Base-by-base conservation (phyloP, 257 asterid species). In the Solanum rostratum region DNA sequence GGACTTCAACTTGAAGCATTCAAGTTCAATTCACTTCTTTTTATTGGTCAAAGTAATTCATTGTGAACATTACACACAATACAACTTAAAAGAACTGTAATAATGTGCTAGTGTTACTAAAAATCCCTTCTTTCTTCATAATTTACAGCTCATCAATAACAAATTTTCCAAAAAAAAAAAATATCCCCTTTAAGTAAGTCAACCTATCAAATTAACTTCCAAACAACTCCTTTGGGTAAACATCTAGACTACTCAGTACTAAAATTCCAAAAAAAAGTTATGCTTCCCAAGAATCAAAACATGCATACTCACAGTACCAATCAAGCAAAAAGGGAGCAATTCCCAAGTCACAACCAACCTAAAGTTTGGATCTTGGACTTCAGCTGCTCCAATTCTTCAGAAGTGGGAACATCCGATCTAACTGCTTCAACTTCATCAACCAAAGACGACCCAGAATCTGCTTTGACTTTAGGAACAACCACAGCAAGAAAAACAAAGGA, bases 281-380 rank as follows among this genome's bases (percentile, higher is more conserved):
- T 22, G 60, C 27, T 22, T 33, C 69, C 24, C 12, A 0, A 29
- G 8, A 33, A 55, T 20, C 70, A 83, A 39, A 46, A 79, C 83
- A 30, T 49, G 27, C 53, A 49, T 2, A 29, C 57, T 43, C 57
- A 27, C 19, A 52, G 16, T 20, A 62, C 57, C 45, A 57, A 63
- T 9, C 29, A 52, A 27, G 85, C 52, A 80, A 86, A 39, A 55
- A 24, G 29, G 82, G 79, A 57, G 76, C n/a, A 24, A 76, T 10
- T 24, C 46, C 0, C 50, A 37, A 70, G 37, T 5, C 63, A 14
- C 29, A 74, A 92, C 98, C 89, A 87, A 94, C 98, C 98, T 79
- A 94, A 92, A 69, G 85, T 82, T 8, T 84, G 91, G 91, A 94
- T 92, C 98, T 90, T 91, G 55, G 94, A 89, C 81, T 89, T 89